These are phyloP conservation scores for Russula sp. DNA, from an alignment of 768 basidiomycete species.

Conservation along the genomic window DNA sequence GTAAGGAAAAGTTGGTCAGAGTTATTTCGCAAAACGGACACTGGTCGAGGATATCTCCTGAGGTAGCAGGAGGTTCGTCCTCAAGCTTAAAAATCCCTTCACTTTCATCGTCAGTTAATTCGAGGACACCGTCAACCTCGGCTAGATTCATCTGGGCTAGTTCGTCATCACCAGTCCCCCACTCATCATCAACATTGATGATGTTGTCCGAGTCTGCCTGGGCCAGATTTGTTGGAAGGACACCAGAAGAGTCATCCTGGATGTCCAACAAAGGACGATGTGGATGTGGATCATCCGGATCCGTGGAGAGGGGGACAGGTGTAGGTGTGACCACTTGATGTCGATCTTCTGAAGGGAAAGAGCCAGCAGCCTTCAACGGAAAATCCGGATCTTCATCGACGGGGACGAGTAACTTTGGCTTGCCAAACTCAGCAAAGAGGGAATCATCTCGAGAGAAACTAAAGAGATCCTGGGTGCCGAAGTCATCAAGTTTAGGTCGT, in stretches of 20 bases:
- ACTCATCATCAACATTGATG: conserved; percentile 38
- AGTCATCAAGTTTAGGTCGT: neutral
- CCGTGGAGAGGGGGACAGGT: neutral
- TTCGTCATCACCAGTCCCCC: conserved; percentile 74
- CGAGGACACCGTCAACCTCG: conserved; percentile 18
- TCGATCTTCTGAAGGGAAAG: neutral
- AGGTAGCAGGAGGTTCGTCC: conserved; percentile 2
- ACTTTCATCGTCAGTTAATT: conserved; percentile 24
- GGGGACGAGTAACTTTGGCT: conserved; percentile 6
- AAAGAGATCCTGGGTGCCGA: neutral
- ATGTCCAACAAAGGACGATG: neutral
- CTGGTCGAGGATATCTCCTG: conserved; percentile 13
- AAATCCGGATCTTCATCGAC: neutral
- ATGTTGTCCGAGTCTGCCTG: neutral
- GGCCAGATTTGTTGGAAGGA: neutral
- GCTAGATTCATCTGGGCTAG: conserved; percentile 29
- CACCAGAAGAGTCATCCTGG: neutral
- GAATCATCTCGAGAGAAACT: neutral
- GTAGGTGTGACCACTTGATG: neutral
- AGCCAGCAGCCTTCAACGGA: neutral
- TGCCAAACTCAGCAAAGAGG: conserved; percentile 11
- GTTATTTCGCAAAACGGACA: conserved; percentile 30
- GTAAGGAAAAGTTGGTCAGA: conserved; percentile 24
- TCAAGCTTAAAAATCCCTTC: conserved; percentile 27
- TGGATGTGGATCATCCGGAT: neutral